Percentiles rank a stretch among this genome's conserved stretches.
These are phyloP conservation scores for Melanomma pulvis-pyrius DNA, from an alignment of 495 filamentous ascomycete species.

Conservation along the genomic window DNA sequence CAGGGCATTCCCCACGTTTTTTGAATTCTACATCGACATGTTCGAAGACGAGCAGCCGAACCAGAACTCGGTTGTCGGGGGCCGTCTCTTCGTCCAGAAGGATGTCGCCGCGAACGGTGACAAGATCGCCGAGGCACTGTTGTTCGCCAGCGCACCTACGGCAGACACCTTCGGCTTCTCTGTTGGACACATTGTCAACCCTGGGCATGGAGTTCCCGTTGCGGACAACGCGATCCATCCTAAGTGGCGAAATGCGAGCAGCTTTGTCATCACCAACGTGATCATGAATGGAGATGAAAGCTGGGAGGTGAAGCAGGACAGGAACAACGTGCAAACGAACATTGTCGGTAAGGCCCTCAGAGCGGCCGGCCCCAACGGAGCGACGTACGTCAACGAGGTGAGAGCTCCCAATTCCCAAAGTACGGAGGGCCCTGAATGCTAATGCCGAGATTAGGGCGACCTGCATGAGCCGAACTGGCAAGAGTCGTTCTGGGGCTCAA, in stretches of 20 bases:
- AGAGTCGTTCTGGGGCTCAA: conserved; percentile 62
- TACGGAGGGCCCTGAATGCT: not conserved
- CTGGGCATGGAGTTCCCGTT: conserved; percentile 43
- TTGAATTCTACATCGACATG: conserved; percentile 52
- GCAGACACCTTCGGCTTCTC: conserved; percentile 43
- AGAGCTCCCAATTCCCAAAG: not conserved
- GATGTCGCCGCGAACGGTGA: conserved; percentile 50
- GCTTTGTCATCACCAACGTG: conserved; percentile 34
- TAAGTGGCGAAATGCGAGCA: conserved; percentile 38
- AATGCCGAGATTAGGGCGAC: conserved; percentile 50
- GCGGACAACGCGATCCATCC: conserved; percentile 39
- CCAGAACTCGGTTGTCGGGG: conserved; percentile 50
- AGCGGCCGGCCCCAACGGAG: conserved; percentile 32
- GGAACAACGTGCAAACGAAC: conserved; percentile 20
- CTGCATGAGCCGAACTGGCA: conserved; percentile 66
- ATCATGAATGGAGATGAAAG: conserved; percentile 27
- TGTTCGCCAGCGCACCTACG: conserved; percentile 39
- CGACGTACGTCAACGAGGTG: conserved; percentile 39
- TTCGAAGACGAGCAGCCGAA: conserved; percentile 54
- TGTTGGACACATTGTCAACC: conserved; percentile 57
- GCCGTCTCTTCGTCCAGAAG: conserved; percentile 49
- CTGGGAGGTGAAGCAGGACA: conserved; percentile 21
- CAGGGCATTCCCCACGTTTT: conserved; percentile 49
- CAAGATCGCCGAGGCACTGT: conserved; percentile 49
- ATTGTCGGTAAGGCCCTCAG: conserved; percentile 30